A percentile compares a stretch with the other conserved stretches of the same genome.
These are phyloP conservation scores for Rhinocladiella mackenziei DNA, from an alignment of 2,329 filamentous ascomycete species.

Conservation along the genomic window DNA sequence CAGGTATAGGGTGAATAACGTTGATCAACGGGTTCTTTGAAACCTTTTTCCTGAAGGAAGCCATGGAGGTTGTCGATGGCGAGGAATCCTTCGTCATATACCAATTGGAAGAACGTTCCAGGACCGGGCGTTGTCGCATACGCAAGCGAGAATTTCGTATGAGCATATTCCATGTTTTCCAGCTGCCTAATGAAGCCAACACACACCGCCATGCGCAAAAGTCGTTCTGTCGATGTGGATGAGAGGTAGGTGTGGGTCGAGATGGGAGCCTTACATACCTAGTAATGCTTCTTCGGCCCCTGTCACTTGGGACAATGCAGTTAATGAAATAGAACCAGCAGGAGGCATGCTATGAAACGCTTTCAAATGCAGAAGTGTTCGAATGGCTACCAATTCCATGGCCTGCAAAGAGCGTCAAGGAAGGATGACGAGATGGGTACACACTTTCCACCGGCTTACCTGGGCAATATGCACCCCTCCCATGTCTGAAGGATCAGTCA, in stretches of 20 bases:
- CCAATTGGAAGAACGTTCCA: constrained; percentile 19
- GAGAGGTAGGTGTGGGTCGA: not conserved
- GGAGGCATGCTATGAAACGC: constrained; percentile 28
- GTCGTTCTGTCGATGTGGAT: constrained; percentile 8
- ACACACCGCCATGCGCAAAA: constrained; percentile 15
- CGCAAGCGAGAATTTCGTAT: constrained; percentile 17
- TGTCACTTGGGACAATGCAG: constrained; percentile 8
- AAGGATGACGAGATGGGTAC: not conserved
- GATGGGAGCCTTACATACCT: not conserved
- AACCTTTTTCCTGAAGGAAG: constrained; percentile 13
- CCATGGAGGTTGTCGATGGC: constrained; percentile 12
- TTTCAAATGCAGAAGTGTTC: constrained; percentile 26
- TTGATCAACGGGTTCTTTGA: constrained; percentile 15
- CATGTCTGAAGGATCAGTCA: constrained; percentile 17
- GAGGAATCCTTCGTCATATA: constrained; percentile 14
- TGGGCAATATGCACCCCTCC: constrained; percentile 13
- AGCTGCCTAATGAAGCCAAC: constrained; percentile 17
- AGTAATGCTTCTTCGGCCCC: constrained; percentile 16
- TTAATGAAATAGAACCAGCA: constrained; percentile 21
- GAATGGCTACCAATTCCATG: constrained; percentile 25
- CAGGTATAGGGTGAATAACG: constrained; percentile 31
- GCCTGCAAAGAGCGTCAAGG: constrained; percentile 12
- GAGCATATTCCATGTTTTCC: constrained; percentile 8
- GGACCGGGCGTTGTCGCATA: constrained; percentile 14
- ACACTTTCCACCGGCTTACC: not conserved